Evolutionary conservation across 2,329 filamentous ascomycete genomes (phyloP).

Genomic region (Fusarium albosuccineum): DNA sequence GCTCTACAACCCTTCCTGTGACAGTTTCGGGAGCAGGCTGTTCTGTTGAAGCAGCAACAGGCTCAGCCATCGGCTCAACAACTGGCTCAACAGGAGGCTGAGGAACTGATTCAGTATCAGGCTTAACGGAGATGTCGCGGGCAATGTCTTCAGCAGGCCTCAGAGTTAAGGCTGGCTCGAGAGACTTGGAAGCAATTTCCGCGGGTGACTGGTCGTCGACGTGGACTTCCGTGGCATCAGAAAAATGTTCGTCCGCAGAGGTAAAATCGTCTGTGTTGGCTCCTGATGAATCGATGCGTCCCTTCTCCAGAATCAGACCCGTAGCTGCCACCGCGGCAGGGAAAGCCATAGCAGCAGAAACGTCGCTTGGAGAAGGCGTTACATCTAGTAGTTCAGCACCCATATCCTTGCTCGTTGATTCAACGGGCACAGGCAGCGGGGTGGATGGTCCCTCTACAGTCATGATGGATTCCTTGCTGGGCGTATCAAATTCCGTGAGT

Average conservation of each 20-base stretch:
- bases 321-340: slow-evolving; percentile 41
- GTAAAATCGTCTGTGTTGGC: slow-evolving; percentile 49
- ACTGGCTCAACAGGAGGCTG: slow-evolving; percentile 1
- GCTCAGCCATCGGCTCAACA: slow-evolving; percentile 1
- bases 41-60: neutral
- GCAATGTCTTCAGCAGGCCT: slow-evolving; percentile 9
- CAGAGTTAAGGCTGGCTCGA: neutral
- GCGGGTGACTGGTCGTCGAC: slow-evolving; percentile 34
- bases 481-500: neutral
- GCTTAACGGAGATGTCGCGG: slow-evolving; percentile 2
- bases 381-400: slow-evolving; percentile 59
- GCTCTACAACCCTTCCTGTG: neutral
- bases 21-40: neutral
- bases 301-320: slow-evolving; percentile 43
- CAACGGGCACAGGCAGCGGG: slow-evolving; percentile 55
- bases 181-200: slow-evolving; percentile 19
- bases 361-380: slow-evolving; percentile 52
- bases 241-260: slow-evolving; percentile 54
- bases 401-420: slow-evolving; percentile 58
- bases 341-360: slow-evolving; percentile 40
- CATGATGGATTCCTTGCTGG: neutral
- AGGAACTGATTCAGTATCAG: neutral
- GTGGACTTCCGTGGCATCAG: slow-evolving; percentile 50
- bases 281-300: slow-evolving; percentile 24
- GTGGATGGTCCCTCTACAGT: slow-evolving; percentile 28